A percentile compares a stretch with the other conserved stretches of the same genome.
phyloP scores from a whole-genome alignment of 495 filamentous ascomycete genomes.

The Astrocystis sublimbata region DNA sequence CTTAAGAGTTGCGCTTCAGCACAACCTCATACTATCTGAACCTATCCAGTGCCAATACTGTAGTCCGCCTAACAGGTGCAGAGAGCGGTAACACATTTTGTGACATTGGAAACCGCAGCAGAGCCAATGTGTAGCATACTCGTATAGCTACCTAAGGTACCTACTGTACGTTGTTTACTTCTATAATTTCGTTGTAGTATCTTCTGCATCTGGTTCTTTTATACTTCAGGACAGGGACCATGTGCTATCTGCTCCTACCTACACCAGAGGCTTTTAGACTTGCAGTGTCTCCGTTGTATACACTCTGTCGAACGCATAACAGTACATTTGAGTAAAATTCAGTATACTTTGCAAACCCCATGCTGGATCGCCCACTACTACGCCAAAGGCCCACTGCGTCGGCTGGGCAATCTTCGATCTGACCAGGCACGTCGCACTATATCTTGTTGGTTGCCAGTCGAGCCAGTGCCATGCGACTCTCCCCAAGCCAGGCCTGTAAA shows the following conservation, averaged over 20 bases:
- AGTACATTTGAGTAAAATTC: neutral
- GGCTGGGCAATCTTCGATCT: conserved; percentile 18
- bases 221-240: too few relatives aligned
- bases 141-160: too few relatives aligned
- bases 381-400: conserved; percentile 4
- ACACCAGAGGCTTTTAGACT: too few relatives aligned
- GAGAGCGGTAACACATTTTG: too few relatives aligned
- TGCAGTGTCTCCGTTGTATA: neutral
- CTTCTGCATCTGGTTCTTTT: too few relatives aligned
- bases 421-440: conserved; percentile 12
- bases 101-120: too few relatives aligned
- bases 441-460: conserved; percentile 8
- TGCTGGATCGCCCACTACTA: conserved; percentile 8
- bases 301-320: neutral
- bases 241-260: too few relatives aligned
- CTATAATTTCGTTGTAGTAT: too few relatives aligned
- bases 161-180: too few relatives aligned
- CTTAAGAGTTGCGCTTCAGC: neutral
- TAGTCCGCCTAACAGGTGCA: too few relatives aligned
- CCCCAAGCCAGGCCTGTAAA: neutral
- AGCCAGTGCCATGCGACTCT: conserved; percentile 2
- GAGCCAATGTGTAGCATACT: too few relatives aligned
- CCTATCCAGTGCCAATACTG: neutral
- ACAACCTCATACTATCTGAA: neutral
- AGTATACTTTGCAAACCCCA: neutral